A percentile compares a stretch with the other conserved stretches of the same genome.
These are phyloP conservation scores for Capsaspora owczarzaki DNA, from an alignment of 78 protist genomes.

Conservation along the genomic window DNA sequence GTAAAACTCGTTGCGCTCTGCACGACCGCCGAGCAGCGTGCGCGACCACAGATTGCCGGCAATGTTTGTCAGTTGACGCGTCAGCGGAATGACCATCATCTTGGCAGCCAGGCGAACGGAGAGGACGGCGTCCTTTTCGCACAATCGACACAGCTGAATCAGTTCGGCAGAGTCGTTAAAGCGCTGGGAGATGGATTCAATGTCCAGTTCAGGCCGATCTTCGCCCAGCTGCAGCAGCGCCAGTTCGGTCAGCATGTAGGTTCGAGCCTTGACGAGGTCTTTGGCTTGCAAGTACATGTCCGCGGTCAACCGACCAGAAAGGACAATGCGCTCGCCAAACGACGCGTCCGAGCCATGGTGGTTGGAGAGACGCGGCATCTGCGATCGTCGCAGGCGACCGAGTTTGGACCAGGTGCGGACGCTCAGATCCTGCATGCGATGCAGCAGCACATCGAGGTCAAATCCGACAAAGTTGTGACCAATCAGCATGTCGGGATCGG, in stretches of 20 bases:
- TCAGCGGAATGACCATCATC: constrained; percentile 78
- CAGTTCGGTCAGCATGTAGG: constrained; percentile 40
- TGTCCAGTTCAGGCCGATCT: constrained; percentile 15
- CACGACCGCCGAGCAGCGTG: constrained; percentile 78
- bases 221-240: constrained; percentile 52
- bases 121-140: constrained; percentile 67
- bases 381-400: constrained; percentile 63
- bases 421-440: constrained; percentile 60
- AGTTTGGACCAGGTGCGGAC: constrained; percentile 69
- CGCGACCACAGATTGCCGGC: constrained; percentile 84
- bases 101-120: constrained; percentile 53
- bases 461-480: constrained; percentile 84
- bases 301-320: constrained; percentile 38
- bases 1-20: constrained; percentile 94
- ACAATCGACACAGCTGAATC: not conserved
- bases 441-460: constrained; percentile 79
- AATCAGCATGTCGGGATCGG: constrained; percentile 71
- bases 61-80: constrained; percentile 77
- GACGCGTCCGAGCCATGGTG: constrained; percentile 16
- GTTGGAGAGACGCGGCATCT: constrained; percentile 22
- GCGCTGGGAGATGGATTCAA: not conserved
- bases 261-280: constrained; percentile 49
- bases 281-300: constrained; percentile 59
- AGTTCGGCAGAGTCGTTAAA: not conserved
- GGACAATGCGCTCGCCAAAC: constrained; percentile 19